phyloP scores from a whole-genome alignment of 2,329 filamentous ascomycete genomes.

The Exophiala bonariae region DNA sequence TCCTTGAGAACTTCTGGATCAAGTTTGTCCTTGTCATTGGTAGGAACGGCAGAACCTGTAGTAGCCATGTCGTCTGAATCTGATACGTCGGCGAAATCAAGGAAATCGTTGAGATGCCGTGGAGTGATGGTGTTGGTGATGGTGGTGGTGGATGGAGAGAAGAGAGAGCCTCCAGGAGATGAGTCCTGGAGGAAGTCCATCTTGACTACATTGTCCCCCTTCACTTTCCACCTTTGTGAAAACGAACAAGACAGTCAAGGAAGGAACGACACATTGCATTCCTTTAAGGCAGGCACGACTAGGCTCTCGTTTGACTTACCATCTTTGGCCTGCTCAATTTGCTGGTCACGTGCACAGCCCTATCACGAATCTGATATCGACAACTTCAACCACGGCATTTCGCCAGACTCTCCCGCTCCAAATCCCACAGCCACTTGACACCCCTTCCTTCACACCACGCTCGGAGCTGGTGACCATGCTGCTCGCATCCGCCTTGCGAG shows the following conservation, averaged over 20 bases:
- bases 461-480: too few relatives aligned
- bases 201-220: slow-evolving; percentile 20
- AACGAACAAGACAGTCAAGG: slow-evolving; percentile 5
- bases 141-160: not conserved
- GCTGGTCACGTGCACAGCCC: not conserved
- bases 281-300: not conserved
- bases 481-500: too few relatives aligned
- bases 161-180: slow-evolving; percentile 10
- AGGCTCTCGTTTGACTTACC: slow-evolving; percentile 16
- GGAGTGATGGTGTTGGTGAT: not conserved
- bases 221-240: slow-evolving; percentile 3
- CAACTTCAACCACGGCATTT: too few relatives aligned
- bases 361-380: too few relatives aligned
- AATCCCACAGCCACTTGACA: too few relatives aligned
- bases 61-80: slow-evolving; percentile 21
- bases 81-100: slow-evolving; percentile 7
- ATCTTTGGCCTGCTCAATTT: not conserved
- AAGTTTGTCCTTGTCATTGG: slow-evolving; percentile 25
- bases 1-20: slow-evolving; percentile 25
- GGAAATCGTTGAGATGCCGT: slow-evolving; percentile 2
- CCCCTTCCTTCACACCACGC: too few relatives aligned
- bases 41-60: slow-evolving; percentile 5
- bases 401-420: too few relatives aligned
- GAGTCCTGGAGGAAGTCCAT: slow-evolving; percentile 22
- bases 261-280: slow-evolving; percentile 2